Percentiles rank a stretch among this genome's conserved stretches.
These are phyloP conservation scores for Fusarium multiceps DNA, from an alignment of 2,329 filamentous ascomycete species.

Conservation along the genomic window DNA sequence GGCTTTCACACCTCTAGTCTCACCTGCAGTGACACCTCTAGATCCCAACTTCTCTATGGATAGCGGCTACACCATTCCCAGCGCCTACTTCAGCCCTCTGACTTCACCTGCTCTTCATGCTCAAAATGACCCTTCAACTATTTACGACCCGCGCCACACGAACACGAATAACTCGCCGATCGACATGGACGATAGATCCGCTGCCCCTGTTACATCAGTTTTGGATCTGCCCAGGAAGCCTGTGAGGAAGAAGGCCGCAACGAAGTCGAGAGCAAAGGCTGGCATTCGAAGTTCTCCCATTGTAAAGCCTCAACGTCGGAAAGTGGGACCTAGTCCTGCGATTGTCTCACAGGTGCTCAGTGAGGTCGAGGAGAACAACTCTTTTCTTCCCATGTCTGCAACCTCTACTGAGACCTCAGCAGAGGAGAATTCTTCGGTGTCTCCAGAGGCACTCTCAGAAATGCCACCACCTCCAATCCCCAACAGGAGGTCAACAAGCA, in stretches of 20 bases:
- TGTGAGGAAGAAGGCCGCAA: constrained; percentile 61
- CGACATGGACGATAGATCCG: constrained; percentile 65
- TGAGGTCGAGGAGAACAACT: constrained; percentile 61
- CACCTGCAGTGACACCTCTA: constrained; percentile 84
- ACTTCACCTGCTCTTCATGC: constrained; percentile 84
- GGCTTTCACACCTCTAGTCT: constrained; percentile 83
- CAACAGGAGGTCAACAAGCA: constrained; percentile 70
- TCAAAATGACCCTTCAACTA: constrained; percentile 37
- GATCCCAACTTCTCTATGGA: constrained; percentile 76
- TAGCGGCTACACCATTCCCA: constrained; percentile 70
- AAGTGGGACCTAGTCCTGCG: constrained; percentile 62
- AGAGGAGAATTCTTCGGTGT: constrained; percentile 73
- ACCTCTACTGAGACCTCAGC: constrained; percentile 63
- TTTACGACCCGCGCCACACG: constrained; percentile 47
- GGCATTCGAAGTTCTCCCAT: constrained; percentile 78
- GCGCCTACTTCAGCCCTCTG: constrained; percentile 83
- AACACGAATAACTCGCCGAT: constrained; percentile 62
- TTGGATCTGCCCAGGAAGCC: constrained; percentile 63
- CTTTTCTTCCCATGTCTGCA: constrained; percentile 54
- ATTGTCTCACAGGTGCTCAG: constrained; percentile 67
- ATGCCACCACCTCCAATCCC: constrained; percentile 77
- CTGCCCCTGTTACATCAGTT: constrained; percentile 51
- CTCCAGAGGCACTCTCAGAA: constrained; percentile 70
- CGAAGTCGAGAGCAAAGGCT: constrained; percentile 63
- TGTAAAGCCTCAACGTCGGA: constrained; percentile 72